phyloP scores from a whole-genome alignment of 768 basidiomycete genomes.

The Leccinum broughii region DNA sequence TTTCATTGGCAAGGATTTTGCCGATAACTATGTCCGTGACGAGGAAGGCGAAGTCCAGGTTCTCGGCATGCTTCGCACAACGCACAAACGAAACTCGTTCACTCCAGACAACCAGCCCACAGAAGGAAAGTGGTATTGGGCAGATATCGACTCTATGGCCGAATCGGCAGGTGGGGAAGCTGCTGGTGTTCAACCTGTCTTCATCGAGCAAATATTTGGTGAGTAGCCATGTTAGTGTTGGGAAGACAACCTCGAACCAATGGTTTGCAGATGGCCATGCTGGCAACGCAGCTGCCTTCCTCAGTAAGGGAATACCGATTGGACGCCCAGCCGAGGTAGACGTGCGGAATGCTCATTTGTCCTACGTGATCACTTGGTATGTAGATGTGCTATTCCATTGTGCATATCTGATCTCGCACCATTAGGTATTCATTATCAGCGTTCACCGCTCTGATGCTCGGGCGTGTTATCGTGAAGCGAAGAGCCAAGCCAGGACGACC shows the following conservation, averaged over 20 bases:
- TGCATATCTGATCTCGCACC: slow-evolving; percentile 13
- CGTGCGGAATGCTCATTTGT: slow-evolving; percentile 89
- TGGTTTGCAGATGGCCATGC: slow-evolving; percentile 72
- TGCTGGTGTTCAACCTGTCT: slow-evolving; percentile 53
- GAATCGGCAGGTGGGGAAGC: slow-evolving; percentile 71
- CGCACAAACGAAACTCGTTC: slow-evolving; percentile 70
- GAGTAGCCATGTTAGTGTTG: slow-evolving; percentile 23
- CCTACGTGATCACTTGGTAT: slow-evolving; percentile 95
- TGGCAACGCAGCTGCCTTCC: slow-evolving; percentile 60
- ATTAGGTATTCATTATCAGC: slow-evolving; percentile 86
- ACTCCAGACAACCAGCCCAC: slow-evolving; percentile 86
- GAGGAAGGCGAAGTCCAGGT: slow-evolving; percentile 66
- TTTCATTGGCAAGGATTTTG: slow-evolving; percentile 68
- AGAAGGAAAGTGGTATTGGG: slow-evolving; percentile 83
- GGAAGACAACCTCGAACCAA: slow-evolving; percentile 1
- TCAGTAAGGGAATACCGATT: slow-evolving; percentile 77
- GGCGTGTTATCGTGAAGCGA: slow-evolving; percentile 60
- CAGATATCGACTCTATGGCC: slow-evolving; percentile 82
- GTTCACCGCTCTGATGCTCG: slow-evolving; percentile 83
- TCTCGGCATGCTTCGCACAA: slow-evolving; percentile 83
- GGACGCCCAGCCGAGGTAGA: slow-evolving; percentile 84
- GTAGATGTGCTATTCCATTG: slow-evolving; percentile 18
- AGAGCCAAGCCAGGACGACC: slow-evolving; percentile 47
- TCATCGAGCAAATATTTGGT: slow-evolving; percentile 93
- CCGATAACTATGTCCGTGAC: slow-evolving; percentile 36